Evolutionary conservation across 2,329 filamentous ascomycete genomes (phyloP), one percentile per base, ranked within the genome.

Genomic region (Cucurbitaria berberidis): DNA sequence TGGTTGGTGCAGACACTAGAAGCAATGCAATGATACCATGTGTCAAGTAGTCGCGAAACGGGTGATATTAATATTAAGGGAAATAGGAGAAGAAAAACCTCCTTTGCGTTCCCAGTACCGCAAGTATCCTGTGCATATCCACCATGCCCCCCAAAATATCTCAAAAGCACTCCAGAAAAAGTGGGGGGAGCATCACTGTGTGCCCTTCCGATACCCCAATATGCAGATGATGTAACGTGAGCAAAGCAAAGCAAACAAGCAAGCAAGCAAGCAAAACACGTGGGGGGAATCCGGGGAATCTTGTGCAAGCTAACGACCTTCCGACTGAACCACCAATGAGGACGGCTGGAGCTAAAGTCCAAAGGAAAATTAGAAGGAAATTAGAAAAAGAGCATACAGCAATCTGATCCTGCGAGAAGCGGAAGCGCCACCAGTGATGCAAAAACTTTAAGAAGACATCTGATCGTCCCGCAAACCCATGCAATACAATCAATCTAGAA

Each of bases 11-110:
- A 34, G 27, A 21, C 32, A 18, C 32, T 45, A n/a, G n/a, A n/a
- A n/a, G n/a, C 40, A 26, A 43, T 19, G 30, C 16, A n/a, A 11
- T 34, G 16, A 34, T 16, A 34, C 2, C 18, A 4, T 24, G 24
- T 41, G 43, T 39, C 10, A 42, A 26, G 24, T 48, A 46, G 32
- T n/a, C 34, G 40, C 49, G 42, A 53, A 63, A 53, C 39, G 52
- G 53, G 51, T 62, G 45, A 50, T 62, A 66, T 68, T 68, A 65
- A 62, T 60, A 68, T 63, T 66, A 67, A 59, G 56, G 62, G 58
- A 62, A 64, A 49, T 46, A 51, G 51, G 30, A 40, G 45, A 60
- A 55, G 51, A 51, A 45, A 48, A 40, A 41, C 48, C 39, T 57
- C 51, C 56, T 48, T 51, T 55, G 53, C 56, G 29, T 51, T 60